Conservation (phyloP, 345 rosid genomes). For the Eucalyptus cladocalyx region DNA sequence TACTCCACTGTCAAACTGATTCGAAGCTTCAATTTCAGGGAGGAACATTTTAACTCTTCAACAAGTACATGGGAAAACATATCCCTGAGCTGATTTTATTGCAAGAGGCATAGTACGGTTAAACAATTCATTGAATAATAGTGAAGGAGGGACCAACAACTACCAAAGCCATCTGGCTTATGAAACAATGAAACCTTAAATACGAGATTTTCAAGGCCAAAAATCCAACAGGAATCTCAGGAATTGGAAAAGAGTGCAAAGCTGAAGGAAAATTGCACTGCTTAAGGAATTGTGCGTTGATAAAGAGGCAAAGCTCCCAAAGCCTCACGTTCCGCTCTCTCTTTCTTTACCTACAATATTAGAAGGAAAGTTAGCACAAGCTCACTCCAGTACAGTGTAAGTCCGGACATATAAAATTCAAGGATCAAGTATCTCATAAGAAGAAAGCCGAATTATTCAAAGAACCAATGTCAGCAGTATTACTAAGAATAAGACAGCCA, state of each 20-base stretch:
- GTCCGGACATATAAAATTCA: neutral
- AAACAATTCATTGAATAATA: neutral
- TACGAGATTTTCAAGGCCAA: neutral
- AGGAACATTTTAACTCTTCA: neutral
- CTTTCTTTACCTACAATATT: constrained; percentile 57
- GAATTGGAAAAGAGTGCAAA: neutral
- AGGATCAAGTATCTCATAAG: neutral
- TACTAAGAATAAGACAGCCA: neutral
- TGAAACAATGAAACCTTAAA: neutral
- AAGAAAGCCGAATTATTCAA: neutral
- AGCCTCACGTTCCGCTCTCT: constrained; percentile 75
- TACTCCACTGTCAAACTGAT: neutral
- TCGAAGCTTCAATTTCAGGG: neutral
- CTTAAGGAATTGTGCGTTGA: constrained; percentile 73
- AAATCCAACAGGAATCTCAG: neutral
- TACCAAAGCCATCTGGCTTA: neutral
- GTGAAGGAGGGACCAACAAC: neutral
- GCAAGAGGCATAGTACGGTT: neutral
- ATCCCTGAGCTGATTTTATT: neutral
- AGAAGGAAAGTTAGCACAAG: neutral
- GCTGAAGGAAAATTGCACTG: neutral
- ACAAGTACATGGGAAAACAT: neutral
- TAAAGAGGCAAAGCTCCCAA: constrained; percentile 92
- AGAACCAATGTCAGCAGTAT: neutral
- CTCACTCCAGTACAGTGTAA: neutral